Percentiles rank a stretch among this genome's conserved stretches.
These are phyloP conservation scores for Solanum commersonii DNA, from an alignment of 257 asterid species.

Conservation along the genomic window DNA sequence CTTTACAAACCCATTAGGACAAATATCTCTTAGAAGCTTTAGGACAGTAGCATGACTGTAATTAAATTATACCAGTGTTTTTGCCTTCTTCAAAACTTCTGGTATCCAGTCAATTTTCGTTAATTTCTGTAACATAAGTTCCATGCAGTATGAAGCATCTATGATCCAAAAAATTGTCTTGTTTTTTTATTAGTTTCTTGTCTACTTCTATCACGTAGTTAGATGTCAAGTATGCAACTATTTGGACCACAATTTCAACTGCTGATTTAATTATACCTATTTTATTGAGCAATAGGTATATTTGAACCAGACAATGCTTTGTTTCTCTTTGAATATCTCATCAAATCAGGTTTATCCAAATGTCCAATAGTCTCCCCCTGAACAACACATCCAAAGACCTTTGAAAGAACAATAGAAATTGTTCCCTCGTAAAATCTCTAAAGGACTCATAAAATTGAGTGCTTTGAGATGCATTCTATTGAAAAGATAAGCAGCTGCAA, in stretches of 20 bases:
- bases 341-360: not conserved
- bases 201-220: conserved; percentile 36
- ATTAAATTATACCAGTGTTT: conserved; percentile 26
- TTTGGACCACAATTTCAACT: conserved; percentile 20
- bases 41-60: conserved; percentile 10
- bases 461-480: not conserved
- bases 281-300: too few relatives aligned
- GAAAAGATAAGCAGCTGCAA: not conserved
- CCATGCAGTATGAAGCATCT: not conserved
- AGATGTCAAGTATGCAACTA: conserved; percentile 10
- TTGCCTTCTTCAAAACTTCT: conserved; percentile 30
- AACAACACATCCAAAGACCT: not conserved
- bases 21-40: conserved; percentile 12
- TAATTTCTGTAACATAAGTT: conserved; percentile 8
- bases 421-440: not conserved
- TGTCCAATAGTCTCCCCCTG: not conserved
- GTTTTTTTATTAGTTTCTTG: conserved; percentile 17
- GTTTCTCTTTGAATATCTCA: not conserved
- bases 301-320: too few relatives aligned
- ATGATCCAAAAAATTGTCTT: conserved; percentile 37
- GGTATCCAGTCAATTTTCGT: not conserved
- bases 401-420: too few relatives aligned
- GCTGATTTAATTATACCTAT: too few relatives aligned
- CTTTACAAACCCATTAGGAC: conserved; percentile 7
- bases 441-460: not conserved